Percentiles rank a stretch among this genome's conserved stretches.
Conservation (phyloP, 2,329 filamentous ascomycete genomes). For the Fusarium denticulatum region DNA sequence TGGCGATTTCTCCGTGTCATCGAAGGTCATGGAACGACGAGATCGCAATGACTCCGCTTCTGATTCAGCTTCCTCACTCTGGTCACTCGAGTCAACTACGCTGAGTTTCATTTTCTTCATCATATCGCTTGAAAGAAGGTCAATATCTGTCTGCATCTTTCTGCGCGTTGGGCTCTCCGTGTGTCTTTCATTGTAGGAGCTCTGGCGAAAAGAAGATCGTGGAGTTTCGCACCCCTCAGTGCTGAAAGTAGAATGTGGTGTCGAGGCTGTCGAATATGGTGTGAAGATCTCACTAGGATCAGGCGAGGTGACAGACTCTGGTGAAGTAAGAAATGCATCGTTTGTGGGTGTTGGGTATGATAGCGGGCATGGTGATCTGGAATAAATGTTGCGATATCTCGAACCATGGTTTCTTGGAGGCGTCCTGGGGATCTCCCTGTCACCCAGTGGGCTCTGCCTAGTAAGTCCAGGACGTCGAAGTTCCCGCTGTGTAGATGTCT, state of each 20-base stretch:
- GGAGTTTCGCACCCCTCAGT: not conserved
- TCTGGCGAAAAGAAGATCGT: not conserved
- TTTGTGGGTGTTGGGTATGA: not conserved
- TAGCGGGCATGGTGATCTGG: not conserved
- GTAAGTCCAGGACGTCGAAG: not conserved
- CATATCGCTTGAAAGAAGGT: not conserved
- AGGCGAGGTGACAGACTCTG: slow-evolving; percentile 16
- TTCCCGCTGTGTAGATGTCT: not conserved
- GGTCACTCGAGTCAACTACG: not conserved
- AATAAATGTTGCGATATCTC: not conserved
- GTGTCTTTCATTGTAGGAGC: not conserved
- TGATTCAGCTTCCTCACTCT: not conserved
- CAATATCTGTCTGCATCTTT: not conserved
- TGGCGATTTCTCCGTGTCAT: not conserved
- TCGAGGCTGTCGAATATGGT: slow-evolving; percentile 2
- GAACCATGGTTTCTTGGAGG: not conserved
- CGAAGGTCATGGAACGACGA: not conserved
- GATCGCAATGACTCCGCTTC: not conserved
- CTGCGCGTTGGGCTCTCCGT: slow-evolving; percentile 10
- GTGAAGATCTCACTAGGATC: slow-evolving; percentile 15
- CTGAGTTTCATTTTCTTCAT: not conserved
- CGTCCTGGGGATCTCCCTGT: not conserved
- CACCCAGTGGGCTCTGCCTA: not conserved
- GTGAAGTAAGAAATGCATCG: not conserved
- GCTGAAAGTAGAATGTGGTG: slow-evolving; percentile 4